These are phyloP conservation scores for Ophiosphaerella korrae DNA, from an alignment of 2,329 filamentous ascomycete species.

Conservation along the genomic window DNA sequence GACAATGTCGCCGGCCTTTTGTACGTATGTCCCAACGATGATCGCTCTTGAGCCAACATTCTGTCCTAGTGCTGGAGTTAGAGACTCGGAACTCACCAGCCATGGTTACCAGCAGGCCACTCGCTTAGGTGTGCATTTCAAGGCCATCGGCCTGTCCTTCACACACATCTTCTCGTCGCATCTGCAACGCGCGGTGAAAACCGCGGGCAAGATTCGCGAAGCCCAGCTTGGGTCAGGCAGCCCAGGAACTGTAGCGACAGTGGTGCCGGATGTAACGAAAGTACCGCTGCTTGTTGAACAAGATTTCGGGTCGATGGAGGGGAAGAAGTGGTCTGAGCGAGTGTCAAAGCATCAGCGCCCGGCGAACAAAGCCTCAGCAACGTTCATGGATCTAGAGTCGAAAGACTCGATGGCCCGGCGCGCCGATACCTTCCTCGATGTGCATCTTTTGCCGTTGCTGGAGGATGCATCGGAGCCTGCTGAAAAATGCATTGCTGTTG, in stretches of 20 bases:
- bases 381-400: conserved; percentile 68
- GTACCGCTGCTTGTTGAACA: conserved; percentile 66
- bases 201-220: conserved; percentile 68
- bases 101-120: conserved; percentile 82
- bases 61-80: conserved; percentile 70
- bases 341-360: conserved; percentile 47
- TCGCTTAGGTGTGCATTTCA: conserved; percentile 70
- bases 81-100: conserved; percentile 79
- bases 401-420: conserved; percentile 68
- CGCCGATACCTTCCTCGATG: conserved; percentile 68
- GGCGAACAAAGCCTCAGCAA: conserved; percentile 48
- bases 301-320: conserved; percentile 74
- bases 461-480: conserved; percentile 28
- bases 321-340: conserved; percentile 59
- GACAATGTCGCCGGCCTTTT: conserved; percentile 83
- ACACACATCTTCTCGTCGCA: conserved; percentile 78
- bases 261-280: conserved; percentile 29
- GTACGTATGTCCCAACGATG: conserved; percentile 50
- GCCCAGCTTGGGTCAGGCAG: conserved; percentile 51
- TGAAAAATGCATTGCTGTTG: conserved; percentile 63
- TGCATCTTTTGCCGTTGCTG: conserved; percentile 65
- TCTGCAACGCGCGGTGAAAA: conserved; percentile 73
- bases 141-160: conserved; percentile 67
- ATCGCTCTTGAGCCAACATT: conserved; percentile 27
- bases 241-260: conserved; percentile 1